Conservation (phyloP, 2,329 filamentous ascomycete species). For the Paramyrothecium sp. region DNA sequence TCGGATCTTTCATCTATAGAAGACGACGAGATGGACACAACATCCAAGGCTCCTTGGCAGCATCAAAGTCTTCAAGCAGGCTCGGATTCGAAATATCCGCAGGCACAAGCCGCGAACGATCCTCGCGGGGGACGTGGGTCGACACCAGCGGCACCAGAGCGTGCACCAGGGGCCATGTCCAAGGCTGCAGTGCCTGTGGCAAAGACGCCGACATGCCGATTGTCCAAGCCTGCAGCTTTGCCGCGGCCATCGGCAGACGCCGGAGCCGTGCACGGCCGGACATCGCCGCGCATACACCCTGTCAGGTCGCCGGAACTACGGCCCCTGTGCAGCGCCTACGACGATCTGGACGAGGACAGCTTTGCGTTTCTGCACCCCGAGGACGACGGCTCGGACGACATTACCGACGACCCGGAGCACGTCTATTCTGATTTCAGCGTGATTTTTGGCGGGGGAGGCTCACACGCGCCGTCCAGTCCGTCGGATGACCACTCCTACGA, state of each 20-base stretch:
- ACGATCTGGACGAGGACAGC: constrained; percentile 42
- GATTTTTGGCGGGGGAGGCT: constrained; percentile 39
- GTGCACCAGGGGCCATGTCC: constrained; percentile 3
- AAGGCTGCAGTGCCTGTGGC: constrained; percentile 10
- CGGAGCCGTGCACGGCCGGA: constrained; percentile 21
- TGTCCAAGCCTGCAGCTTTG: constrained; percentile 25
- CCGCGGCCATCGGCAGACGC: constrained; percentile 23
- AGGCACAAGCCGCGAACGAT: constrained; percentile 6
- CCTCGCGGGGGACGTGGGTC: constrained; percentile 3
- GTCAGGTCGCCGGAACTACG: constrained; percentile 33
- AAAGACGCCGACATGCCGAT: constrained; percentile 19
- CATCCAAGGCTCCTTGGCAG: constrained; percentile 16
- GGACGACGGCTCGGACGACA: constrained; percentile 42
- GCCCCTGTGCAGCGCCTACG: constrained; percentile 18
- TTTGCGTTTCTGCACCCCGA: constrained; percentile 47
- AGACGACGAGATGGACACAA: constrained; percentile 3
- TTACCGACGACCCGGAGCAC: constrained; percentile 42
- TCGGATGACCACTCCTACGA: constrained; percentile 46
- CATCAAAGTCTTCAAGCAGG: constrained; percentile 17
- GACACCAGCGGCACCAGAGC: constrained; percentile 5
- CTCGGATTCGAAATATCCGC: constrained; percentile 15
- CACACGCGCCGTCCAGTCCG: constrained; percentile 10
- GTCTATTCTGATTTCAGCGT: constrained; percentile 56
- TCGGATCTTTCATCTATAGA: no score
- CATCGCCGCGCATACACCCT: constrained; percentile 26